Evolutionary conservation across 2,329 filamentous ascomycete genomes (phyloP), one percentile per base, ranked within the genome.

Genomic region (Paraconiothyrium brasiliense): DNA sequence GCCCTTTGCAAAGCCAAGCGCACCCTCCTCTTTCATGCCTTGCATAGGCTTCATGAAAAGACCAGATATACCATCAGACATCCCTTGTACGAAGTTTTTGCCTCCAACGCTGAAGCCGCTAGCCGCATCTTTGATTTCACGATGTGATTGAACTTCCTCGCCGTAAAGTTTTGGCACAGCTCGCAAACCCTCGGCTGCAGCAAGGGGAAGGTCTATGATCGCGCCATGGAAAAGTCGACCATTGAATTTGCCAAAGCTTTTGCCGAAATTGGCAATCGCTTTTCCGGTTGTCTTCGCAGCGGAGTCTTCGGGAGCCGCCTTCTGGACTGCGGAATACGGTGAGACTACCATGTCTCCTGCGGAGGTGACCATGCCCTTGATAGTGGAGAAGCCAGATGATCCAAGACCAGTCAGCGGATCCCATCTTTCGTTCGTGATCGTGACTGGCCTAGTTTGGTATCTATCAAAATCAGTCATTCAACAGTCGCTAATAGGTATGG

Each of bases 21-120:
- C 71, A 1, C 87, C 88, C 59, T 87, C 85, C 61, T 90, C 86
- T 68, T 85, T 85, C 13, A 85, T 86, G 14, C 88, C 92, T 59
- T 84, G 84, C 1, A 89, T 75, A 0, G 93, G 93, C 66, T 94
- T 92, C 0, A 87, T 92, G 6, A 93, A 84, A 1, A 96, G 80
- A 0, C 92, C 92, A 1, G 91, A 88, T 27, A 94, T 85, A 1
- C 92, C 92, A 70, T 94, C 91, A 71, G 87, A 92, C 39, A 95
- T 81, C 0, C 92, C 92, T 57, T 88, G 85, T 0, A 87, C 89
- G 58, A 94, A 89, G 71, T 91, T 90, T 76, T 84, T 92, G 2
- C 90, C 87, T 1, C 92, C 93, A 39, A 92, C 88, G 62, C 84
- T 87, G 24, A 71, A 68, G 0, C 78, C 80, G 37, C 69, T 74